A percentile compares a stretch with the other conserved stretches of the same genome.
These are phyloP conservation scores for Colletotrichum eleusines DNA, from an alignment of 2,329 filamentous ascomycete species.

Conservation along the genomic window DNA sequence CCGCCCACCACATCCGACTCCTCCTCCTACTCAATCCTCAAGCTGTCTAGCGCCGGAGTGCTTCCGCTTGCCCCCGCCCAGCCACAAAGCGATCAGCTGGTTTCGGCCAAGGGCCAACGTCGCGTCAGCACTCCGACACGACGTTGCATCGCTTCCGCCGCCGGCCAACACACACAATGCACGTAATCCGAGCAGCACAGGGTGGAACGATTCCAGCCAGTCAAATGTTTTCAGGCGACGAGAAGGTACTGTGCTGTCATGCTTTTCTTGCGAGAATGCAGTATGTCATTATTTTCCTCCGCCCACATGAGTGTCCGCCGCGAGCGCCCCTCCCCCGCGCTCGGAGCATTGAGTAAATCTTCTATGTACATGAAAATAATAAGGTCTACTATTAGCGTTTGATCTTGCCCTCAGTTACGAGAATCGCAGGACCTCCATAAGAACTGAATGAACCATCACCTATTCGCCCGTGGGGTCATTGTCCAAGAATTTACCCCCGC, in stretches of 20 bases:
- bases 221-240: neutral
- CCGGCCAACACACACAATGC: neutral
- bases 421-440: slow-evolving; percentile 4
- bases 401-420: neutral
- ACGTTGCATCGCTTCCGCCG: slow-evolving; percentile 1
- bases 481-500: neutral
- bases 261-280: neutral
- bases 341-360: neutral
- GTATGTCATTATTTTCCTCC: neutral
- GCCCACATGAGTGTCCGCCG: neutral
- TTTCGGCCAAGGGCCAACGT: slow-evolving; percentile 13
- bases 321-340: neutral
- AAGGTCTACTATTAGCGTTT: slow-evolving; percentile 16
- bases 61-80: neutral
- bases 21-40: neutral
- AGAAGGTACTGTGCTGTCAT: neutral
- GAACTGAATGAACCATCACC: neutral
- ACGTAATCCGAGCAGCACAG: neutral
- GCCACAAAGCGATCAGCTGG: neutral
- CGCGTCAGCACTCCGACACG: slow-evolving; percentile 1
- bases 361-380: slow-evolving; percentile 36
- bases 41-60: neutral
- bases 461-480: neutral
- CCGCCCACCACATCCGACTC: neutral
- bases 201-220: neutral